These are phyloP conservation scores for Leishmania martiniquensis DNA, from an alignment of 208 protist genomes.

Conservation along the genomic window DNA sequence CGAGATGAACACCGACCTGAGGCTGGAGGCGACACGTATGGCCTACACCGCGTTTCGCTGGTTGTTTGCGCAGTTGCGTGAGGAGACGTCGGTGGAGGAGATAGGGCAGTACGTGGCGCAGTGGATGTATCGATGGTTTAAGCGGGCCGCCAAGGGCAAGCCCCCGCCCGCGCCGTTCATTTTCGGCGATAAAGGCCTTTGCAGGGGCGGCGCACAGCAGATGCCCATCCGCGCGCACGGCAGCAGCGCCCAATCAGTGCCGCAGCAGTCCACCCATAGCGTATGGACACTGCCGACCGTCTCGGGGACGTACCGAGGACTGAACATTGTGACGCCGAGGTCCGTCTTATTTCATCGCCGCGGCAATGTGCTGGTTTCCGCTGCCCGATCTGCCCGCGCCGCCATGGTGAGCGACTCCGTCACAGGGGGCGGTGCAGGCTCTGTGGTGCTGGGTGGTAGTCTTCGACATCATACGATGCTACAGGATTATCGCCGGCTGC, in stretches of 20 bases:
- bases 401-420: slow-evolving; percentile 1
- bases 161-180: slow-evolving; percentile 17
- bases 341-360: slow-evolving; percentile 28
- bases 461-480: slow-evolving; percentile 31
- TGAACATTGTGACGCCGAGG: slow-evolving; percentile 21
- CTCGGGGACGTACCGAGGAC: slow-evolving; percentile 21
- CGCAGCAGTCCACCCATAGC: background rate
- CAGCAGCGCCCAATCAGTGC: background rate
- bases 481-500: slow-evolving; percentile 30
- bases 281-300: slow-evolving; percentile 9
- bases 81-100: slow-evolving; percentile 55
- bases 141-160: slow-evolving; percentile 29
- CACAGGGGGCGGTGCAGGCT: background rate
- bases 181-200: slow-evolving; percentile 9
- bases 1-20: slow-evolving; percentile 46
- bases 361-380: slow-evolving; percentile 23
- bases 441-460: background rate
- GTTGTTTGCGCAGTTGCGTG: slow-evolving; percentile 56
- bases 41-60: slow-evolving; percentile 51
- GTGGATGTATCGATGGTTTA: slow-evolving; percentile 53
- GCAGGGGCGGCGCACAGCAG: background rate
- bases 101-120: slow-evolving; percentile 55
- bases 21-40: slow-evolving; percentile 58
- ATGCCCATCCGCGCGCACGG: slow-evolving; percentile 1
- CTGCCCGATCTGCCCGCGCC: slow-evolving; percentile 23